phyloP scores from a whole-genome alignment of 176 grass and related monocot genomes.

The Tillandsia leiboldiana region DNA sequence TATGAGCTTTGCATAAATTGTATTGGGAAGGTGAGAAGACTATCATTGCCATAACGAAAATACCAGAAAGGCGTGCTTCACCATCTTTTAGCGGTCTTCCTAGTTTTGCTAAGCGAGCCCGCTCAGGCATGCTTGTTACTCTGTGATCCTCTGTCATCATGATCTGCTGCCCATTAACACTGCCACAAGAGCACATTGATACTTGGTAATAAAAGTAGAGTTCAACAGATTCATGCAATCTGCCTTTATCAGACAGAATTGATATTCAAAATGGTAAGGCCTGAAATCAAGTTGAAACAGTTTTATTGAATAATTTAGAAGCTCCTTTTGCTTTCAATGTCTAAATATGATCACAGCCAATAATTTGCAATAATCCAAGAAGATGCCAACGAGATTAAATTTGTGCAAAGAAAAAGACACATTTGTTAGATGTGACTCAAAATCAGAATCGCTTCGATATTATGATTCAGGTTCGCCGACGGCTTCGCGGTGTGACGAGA shows the following conservation, averaged over 20 bases:
- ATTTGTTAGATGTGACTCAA: no score
- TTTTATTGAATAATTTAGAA: no score
- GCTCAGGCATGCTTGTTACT: slow-evolving; percentile 54
- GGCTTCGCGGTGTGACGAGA: no score
- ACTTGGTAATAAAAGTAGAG: background rate
- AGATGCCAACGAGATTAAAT: no score
- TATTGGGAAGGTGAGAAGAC: background rate
- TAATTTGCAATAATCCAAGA: no score
- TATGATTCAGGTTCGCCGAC: no score
- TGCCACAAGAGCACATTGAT: slow-evolving; percentile 16
- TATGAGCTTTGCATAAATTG: slow-evolving; percentile 3
- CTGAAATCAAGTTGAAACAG: no score
- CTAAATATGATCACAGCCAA: no score
- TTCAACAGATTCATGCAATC: background rate
- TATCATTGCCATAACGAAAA: background rate
- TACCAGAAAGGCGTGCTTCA: slow-evolving; percentile 59
- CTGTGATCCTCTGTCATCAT: slow-evolving; percentile 80
- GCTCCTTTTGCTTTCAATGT: no score
- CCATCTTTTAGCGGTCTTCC: slow-evolving; percentile 68
- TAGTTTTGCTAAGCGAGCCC: slow-evolving; percentile 48
- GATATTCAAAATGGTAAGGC: no score
- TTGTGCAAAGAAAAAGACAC: no score
- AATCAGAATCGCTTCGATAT: no score
- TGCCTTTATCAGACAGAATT: background rate
- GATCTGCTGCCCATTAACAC: slow-evolving; percentile 47